Evolutionary conservation across 345 rosid genomes (phyloP).

Genomic region (Toxicodendron radicans): DNA sequence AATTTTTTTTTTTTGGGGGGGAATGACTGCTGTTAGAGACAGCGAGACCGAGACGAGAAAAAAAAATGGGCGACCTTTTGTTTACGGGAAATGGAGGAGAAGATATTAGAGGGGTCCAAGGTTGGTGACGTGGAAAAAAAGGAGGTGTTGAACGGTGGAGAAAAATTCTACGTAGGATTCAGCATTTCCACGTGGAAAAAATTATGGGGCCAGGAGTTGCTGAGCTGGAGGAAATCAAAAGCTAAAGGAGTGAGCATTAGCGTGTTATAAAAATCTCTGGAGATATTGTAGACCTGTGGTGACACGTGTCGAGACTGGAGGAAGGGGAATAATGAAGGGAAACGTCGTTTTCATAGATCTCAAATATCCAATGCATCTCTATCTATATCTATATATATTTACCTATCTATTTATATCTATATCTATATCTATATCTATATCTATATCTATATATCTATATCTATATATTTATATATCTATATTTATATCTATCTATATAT

Average conservation of each 20-base stretch:
- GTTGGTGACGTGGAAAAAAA: conserved; percentile 51
- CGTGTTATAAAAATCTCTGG: conserved; percentile 3
- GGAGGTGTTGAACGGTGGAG: conserved; percentile 30
- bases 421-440: too few relatives aligned
- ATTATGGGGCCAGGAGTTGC: conserved; percentile 16
- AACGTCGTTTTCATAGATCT: too few relatives aligned
- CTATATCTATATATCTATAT: too few relatives aligned
- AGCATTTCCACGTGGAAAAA: conserved; percentile 30
- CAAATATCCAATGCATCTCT: too few relatives aligned
- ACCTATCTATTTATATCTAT: too few relatives aligned
- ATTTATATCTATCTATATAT: too few relatives aligned
- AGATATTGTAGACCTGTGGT: conserved; percentile 25
- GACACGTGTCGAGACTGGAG: conserved; percentile 18
- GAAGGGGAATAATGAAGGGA: not conserved
- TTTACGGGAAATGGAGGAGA: conserved; percentile 18
- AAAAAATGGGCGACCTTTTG: conserved; percentile 29
- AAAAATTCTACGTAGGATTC: conserved; percentile 33
- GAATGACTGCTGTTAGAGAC: conserved; percentile 24
- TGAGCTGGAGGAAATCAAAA: conserved; percentile 55
- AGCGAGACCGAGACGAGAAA: conserved; percentile 6
- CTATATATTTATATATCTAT: too few relatives aligned
- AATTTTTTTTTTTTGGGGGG: not conserved
- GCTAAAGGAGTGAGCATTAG: conserved; percentile 27
- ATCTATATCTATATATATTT: too few relatives aligned
- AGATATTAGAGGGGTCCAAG: conserved; percentile 21